Evolutionary conservation across 805 yeast species (phyloP), one percentile per base, ranked within the genome.

Genomic region (Candida pseudofarinosa): DNA sequence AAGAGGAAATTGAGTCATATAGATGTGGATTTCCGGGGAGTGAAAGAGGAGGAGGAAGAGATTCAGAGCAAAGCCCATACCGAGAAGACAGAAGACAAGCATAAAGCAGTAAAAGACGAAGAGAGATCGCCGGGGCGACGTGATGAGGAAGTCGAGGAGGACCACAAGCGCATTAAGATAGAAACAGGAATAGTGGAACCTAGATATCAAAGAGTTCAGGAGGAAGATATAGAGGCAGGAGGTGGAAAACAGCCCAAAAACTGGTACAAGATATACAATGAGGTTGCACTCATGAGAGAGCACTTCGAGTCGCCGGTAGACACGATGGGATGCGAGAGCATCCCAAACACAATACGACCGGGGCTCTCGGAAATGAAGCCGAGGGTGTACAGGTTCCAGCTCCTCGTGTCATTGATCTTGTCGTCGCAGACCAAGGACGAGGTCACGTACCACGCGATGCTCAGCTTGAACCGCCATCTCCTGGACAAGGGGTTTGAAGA

Each of bases 371-470:
- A 38, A 5, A 40, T 31, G 0, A 59, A 65, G 20, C 79, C 80
- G 1, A 55, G 58, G 14, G 50, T 62, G 1, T 78, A 63, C 54
- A 70, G 97, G 39, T 83, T 83, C 55, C 97, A 89, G 59, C 68
- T 87, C 30, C 69, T 90, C 28, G 71, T 89, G 0, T 81, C 96
- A 3, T 70, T 90, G 40, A 86, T 90, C 90, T 77, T 90, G 23
- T 86, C 96, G 7, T 77, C 97, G 0, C 97, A 90, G 52, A 90
- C 98, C 1, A 89, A 85, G 56, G 98, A 90, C 60, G 96, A 88
- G 59, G 79, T 83, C 38, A 90, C 88, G 47, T 85, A 73, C 41
- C 75, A 74, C 34, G 95, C 93, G 0, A 84, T 89, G 81, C 59
- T 59, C 13, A 73, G 65, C 23, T 65, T 91, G 48, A 81, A 86